Base-by-base conservation (phyloP, 2,329 filamentous ascomycete genomes). In the Aureobasidium sp. region DNA sequence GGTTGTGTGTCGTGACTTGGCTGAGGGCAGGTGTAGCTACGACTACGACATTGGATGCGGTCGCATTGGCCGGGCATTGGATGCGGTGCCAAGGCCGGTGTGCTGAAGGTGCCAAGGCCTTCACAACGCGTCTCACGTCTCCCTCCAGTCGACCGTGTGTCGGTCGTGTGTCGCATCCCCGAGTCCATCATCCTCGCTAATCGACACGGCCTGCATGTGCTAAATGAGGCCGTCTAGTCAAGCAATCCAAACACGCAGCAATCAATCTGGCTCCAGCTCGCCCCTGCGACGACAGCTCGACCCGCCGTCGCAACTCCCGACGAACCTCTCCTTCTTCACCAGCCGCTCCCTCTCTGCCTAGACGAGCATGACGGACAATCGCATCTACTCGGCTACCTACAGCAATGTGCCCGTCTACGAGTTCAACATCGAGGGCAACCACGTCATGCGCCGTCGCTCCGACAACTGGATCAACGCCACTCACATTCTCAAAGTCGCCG, bases 391-490 rank as follows among this genome's bases (percentile, higher is more conserved):
- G 70, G 84, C 83, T 61, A 86, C 83, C 10, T 86, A 86, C 69
- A 85, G 83, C 71, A 84, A 81, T 78, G 81, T 82, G 63, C 93
- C 93, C 37, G 93, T 97, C 11, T 96, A 94, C 72, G 94, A 97
- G 72, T 94, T 85, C 75, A 91, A 95, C 72, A 87, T 95, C 68
- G 90, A 87, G 37, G 81, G 79, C 66, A 90, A 95, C 71, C 90
- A 96, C 89, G 89, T 97, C 65, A 99, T 99, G 94, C 88, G 94
- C 73, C 85, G 94, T 54, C 86, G 93, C 62, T 83, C 85, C 57
- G 94, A 99, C 74, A 86, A 97, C 75, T 99, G 93, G 91, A 94
- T 99, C 77, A 99, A 99, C 79, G 94, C 94, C n/a, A 99, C 94
- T 58, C 94, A 99, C 71, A 97, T 99, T 62, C 79, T 99, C 51